Evolutionary conservation across 306 rosid species (phyloP), one percentile per base, ranked within the genome.

Genomic region (Vigna hirtella): DNA sequence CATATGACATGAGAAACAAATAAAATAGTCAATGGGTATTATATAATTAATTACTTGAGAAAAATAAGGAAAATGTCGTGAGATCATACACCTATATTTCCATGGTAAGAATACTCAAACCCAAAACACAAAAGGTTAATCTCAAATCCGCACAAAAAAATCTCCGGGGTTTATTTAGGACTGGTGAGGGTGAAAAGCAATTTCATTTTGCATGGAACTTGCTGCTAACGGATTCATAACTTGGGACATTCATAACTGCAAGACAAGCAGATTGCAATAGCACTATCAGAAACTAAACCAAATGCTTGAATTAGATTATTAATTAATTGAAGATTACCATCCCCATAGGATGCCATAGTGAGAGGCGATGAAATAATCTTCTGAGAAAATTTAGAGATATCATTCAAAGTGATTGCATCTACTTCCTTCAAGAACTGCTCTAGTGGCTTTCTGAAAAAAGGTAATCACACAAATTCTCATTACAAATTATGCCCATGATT

Each of bases 311-410:
- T 20, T 66, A 42, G 43, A 62, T 32, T 61, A 61, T 30, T 61
- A 30, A 34, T 34, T 30, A 16, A 32, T 32, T 3, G 45, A 20
- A 61, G 12, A 71, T 87, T 90, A 93, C 93, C 96, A 70, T 89
- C 87, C 58, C 97, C 97, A 56, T 73, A 89, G 7, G 97, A 87
- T 74, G 91, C 97, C 96, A 93, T 82, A 66, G 97, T 89, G 82
- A 93, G 77, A 80, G 96, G 96, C 4, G 97, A 93, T 40, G 96
- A 93, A 42, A 93, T 80, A 55, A 90, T 88, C 85, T 86, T 83
- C 83, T 86, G 85, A 47, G 92, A 66, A 4, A 91, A 81, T 56
- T 70, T 51, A 18, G 81, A 82, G 42, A 93, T 86, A 65, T 93
- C 97, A 16, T 78, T 32, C 90, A 90, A 72, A 11, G 86, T 89